A percentile compares a stretch with the other conserved stretches of the same genome.
Conservation (phyloP, 176 grass and related monocot species). For the Paspalum notatum region DNA sequence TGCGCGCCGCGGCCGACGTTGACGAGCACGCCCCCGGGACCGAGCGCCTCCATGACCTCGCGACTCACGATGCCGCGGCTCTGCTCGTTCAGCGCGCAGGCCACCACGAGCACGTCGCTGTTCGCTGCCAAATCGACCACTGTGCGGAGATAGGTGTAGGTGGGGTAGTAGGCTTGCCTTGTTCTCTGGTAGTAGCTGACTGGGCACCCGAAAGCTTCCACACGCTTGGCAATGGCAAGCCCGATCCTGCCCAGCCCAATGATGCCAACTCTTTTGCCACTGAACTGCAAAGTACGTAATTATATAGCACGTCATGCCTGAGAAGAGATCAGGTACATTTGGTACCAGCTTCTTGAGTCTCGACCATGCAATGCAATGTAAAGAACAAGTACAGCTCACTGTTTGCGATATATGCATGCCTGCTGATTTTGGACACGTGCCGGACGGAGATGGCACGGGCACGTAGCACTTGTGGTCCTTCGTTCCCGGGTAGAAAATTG, state of each 20-base stretch:
- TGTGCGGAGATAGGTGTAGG: constrained; percentile 56
- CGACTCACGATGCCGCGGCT: constrained; percentile 74
- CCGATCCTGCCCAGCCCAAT: constrained; percentile 88
- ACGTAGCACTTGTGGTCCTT: no score
- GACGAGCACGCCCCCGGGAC: constrained; percentile 67
- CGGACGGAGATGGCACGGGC: no score
- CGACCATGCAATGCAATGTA: no score
- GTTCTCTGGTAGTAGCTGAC: constrained; percentile 72
- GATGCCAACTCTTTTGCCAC: constrained; percentile 87
- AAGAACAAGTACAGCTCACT: no score
- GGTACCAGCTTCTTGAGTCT: no score
- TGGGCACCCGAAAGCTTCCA: constrained; percentile 73
- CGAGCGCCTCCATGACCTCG: constrained; percentile 73
- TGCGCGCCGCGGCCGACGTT: constrained; percentile 83
- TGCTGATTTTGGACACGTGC: no score
- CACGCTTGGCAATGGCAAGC: constrained; percentile 60
- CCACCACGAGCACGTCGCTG: constrained; percentile 68
- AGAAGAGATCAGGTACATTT: not conserved
- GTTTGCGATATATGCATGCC: no score
- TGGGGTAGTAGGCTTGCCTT: constrained; percentile 52
- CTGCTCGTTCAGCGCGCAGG: constrained; percentile 67
- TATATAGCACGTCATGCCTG: not conserved
- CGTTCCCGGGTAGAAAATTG: no score
- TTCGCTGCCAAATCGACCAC: constrained; percentile 60
- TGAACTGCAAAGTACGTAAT: constrained; percentile 56